phyloP scores from a whole-genome alignment of 331 rosid species.

The Acacia concinna region DNA sequence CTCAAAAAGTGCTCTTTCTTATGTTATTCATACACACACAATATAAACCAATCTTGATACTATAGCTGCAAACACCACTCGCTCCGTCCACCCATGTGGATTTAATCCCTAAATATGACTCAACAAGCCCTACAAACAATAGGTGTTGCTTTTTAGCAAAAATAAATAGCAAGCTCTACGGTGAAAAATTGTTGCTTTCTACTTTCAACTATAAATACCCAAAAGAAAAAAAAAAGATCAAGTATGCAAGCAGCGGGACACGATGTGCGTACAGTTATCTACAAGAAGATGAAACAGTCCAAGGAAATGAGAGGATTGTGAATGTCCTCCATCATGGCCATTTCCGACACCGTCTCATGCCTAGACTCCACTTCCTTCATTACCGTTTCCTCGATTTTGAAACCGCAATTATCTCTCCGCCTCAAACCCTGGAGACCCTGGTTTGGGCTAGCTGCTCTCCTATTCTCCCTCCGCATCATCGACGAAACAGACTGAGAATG shows the following conservation, averaged over 20 bases:
- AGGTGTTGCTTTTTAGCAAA: not conserved
- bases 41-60: not conserved
- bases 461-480: constrained; percentile 35
- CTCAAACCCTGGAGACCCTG: constrained; percentile 41
- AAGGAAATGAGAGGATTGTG: constrained; percentile 67
- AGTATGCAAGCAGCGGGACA: not conserved
- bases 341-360: not conserved
- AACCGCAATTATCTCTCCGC: constrained; percentile 33
- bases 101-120: not conserved
- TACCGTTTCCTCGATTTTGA: constrained; percentile 55
- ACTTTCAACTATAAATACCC: not conserved
- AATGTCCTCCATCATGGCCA: constrained; percentile 47
- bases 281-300: constrained; percentile 79
- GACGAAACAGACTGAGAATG: not conserved
- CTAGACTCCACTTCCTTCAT: constrained; percentile 48
- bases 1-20: too few species aligned
- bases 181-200: not conserved
- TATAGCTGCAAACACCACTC: not conserved
- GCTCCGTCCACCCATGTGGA: not conserved
- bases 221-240: not conserved
- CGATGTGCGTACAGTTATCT: constrained; percentile 24
- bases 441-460: constrained; percentile 39
- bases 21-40: too few species aligned
- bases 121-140: not conserved
- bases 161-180: not conserved